Evolutionary conservation across 2,329 filamentous ascomycete genomes (phyloP).

Genomic region (Plectosphaerella plurivora): DNA sequence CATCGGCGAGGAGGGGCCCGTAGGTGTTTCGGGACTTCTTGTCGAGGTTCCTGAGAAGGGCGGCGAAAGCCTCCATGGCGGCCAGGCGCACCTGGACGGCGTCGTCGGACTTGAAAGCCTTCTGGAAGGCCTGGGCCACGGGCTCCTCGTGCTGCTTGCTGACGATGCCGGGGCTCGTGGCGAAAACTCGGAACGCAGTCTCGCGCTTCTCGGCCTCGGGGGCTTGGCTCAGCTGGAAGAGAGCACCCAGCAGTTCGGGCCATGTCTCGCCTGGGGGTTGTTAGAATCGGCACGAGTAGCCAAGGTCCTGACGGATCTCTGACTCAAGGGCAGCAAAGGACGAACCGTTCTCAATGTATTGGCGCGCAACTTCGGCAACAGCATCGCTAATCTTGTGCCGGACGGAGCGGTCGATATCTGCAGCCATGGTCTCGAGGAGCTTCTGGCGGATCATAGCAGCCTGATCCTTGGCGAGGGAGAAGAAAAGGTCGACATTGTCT

Average conservation of each 20-base stretch:
- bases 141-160: conserved; percentile 91
- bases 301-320: not conserved
- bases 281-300: conserved; percentile 6
- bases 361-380: conserved; percentile 90
- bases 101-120: conserved; percentile 82
- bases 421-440: conserved; percentile 70
- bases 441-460: conserved; percentile 77
- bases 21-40: conserved; percentile 91
- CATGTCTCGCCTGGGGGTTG: conserved; percentile 66
- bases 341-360: conserved; percentile 89
- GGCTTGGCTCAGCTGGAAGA: conserved; percentile 90
- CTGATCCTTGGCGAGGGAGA: conserved; percentile 70
- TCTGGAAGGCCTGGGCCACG: conserved; percentile 83
- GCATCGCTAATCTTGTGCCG: conserved; percentile 96
- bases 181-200: conserved; percentile 91
- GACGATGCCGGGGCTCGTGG: conserved; percentile 91
- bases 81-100: conserved; percentile 81
- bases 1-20: conserved; percentile 79
- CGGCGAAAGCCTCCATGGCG: conserved; percentile 93
- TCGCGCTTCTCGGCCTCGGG: conserved; percentile 80
- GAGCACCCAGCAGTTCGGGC: conserved; percentile 79
- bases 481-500: conserved; percentile 77
- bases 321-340: conserved; percentile 10
- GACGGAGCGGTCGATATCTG: conserved; percentile 68
- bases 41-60: conserved; percentile 86